phyloP scores from a whole-genome alignment of 345 rosid species.

The Eucalyptus caleyi region DNA sequence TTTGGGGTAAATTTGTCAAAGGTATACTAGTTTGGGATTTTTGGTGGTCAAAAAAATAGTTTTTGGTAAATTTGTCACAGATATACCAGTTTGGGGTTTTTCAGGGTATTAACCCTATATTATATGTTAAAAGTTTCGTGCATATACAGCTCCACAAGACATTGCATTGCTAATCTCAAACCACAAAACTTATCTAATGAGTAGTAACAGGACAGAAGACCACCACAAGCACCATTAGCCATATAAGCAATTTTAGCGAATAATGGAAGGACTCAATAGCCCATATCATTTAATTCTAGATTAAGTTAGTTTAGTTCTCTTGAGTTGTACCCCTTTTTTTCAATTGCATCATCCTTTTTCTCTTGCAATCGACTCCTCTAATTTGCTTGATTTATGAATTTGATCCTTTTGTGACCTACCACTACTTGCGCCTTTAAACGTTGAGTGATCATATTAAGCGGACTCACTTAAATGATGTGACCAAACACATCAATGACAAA shows the following conservation, averaged over 20 bases:
- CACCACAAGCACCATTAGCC: background rate
- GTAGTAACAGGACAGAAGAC: background rate
- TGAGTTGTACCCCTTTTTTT: background rate
- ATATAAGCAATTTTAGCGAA: background rate
- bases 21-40: too few species aligned
- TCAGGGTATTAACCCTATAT: too few species aligned
- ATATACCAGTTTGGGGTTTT: too few species aligned
- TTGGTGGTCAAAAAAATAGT: too few species aligned
- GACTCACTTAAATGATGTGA: background rate
- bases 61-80: too few species aligned
- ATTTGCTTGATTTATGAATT: background rate
- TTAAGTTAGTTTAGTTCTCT: background rate
- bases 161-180: background rate
- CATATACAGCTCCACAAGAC: background rate
- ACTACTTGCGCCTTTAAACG: background rate
- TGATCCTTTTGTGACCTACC: background rate
- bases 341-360: background rate
- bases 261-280: background rate
- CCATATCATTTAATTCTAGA: background rate
- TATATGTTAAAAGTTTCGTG: background rate
- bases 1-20: too few species aligned
- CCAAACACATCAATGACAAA: background rate
- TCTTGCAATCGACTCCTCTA: too few species aligned
- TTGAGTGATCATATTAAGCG: background rate
- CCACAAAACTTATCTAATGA: background rate